Evolutionary conservation across 2,329 filamentous ascomycete genomes (phyloP), one percentile per base, ranked within the genome.

Genomic region (Incumbomyces delicatus): DNA sequence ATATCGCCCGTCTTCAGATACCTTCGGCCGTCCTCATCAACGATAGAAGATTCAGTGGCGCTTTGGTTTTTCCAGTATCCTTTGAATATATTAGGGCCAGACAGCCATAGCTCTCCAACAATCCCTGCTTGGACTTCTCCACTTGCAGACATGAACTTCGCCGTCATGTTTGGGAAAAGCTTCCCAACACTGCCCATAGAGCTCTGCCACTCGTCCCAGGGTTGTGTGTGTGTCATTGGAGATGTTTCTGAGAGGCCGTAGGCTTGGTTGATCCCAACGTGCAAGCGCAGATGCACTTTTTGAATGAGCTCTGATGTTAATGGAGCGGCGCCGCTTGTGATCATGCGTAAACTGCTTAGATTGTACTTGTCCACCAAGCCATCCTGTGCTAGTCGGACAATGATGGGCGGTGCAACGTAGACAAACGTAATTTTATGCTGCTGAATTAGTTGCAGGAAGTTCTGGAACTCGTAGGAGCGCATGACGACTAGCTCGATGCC

Each of bases 221-320:
- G 68, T 64, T 7, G 77, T 78, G 54, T 87, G 81, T 35, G 33
- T 0, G 85, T 85, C 1, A 80, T 83, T 0, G 89, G 88, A 20
- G 81, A 82, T 12, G 87, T 92, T 68, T 95, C 89, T 3, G 81
- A 87, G 6, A 95, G 73, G 0, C 89, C 89, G 60, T 94, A 95
- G 16, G 85, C 89, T 67, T 95, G 89, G 70, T 94, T 95, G 51
- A 94, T 79, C 2, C 82, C 82, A 13, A 94, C 73, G 42, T 79
- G 79, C 4, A 27, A 8, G 4, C 22, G 22, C 8, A 4, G 22
- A 27, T 27, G 22, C 4, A 8, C 22, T 27, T 27, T 27, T 8
- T 27, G 22, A 8, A 27, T 27, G 22, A 27, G 22, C 22, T 27
- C 22, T 4, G 22, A 49, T 0, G 87, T 88, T 31, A 95, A 69